phyloP scores from a whole-genome alignment of 106 monocot genomes.

The Cymbidium sinense region DNA sequence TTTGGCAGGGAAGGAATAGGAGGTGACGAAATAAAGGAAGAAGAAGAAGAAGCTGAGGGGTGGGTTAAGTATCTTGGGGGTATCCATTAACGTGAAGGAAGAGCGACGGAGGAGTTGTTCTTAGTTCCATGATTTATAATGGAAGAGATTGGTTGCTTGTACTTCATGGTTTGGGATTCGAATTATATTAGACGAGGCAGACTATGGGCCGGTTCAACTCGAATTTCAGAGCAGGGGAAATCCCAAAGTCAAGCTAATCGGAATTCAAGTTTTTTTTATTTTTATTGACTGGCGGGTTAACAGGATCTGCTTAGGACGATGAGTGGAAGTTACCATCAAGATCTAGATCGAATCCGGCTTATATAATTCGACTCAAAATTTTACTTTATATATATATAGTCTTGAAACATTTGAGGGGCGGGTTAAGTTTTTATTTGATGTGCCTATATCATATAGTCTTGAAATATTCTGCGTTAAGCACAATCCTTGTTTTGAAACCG shows the following conservation, averaged over 20 bases:
- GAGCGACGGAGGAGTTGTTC: neutral
- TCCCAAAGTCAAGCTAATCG: neutral
- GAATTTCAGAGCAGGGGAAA: neutral
- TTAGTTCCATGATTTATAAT: neutral
- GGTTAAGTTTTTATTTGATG: too few relatives aligned
- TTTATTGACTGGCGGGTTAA: too few relatives aligned
- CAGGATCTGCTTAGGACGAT: too few relatives aligned
- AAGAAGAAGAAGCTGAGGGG: conserved; percentile 6
- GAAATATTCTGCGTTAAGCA: too few relatives aligned
- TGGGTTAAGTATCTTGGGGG: neutral
- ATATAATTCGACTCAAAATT: too few relatives aligned
- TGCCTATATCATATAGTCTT: too few relatives aligned
- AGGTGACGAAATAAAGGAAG: neutral
- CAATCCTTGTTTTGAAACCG: too few relatives aligned
- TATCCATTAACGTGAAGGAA: neutral
- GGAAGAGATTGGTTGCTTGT: neutral
- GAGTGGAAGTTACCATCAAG: too few relatives aligned
- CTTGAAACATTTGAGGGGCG: too few relatives aligned
- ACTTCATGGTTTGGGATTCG: neutral
- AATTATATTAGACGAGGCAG: neutral
- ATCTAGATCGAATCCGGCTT: too few relatives aligned
- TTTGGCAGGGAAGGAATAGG: neutral
- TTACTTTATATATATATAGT: too few relatives aligned
- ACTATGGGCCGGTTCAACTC: neutral
- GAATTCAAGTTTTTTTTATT: neutral